Evolutionary conservation across 116 monocot species (phyloP).

Genomic region (Iris pallida): DNA sequence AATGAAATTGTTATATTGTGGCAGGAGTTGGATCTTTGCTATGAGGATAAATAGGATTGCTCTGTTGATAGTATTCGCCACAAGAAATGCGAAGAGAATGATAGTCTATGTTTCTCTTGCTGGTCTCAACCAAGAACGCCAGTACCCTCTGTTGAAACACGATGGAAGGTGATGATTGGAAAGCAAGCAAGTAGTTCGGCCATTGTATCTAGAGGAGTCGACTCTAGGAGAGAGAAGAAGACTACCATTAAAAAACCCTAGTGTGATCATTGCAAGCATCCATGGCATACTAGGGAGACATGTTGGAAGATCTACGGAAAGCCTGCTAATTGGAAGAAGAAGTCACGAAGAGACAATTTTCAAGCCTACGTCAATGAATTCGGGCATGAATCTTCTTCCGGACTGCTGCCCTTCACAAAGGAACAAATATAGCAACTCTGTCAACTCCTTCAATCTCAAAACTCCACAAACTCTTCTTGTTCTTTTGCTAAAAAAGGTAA

Average conservation of each 20-base stretch:
- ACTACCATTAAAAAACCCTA: background rate
- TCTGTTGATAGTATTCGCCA: too few relatives aligned
- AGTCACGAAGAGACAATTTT: background rate
- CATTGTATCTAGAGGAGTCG: too few relatives aligned
- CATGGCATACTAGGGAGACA: background rate
- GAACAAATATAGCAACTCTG: background rate
- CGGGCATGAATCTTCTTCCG: too few relatives aligned
- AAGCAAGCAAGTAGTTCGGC: too few relatives aligned
- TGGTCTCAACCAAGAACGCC: background rate
- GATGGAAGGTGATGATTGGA: background rate
- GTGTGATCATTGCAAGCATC: background rate
- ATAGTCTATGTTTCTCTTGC: too few relatives aligned
- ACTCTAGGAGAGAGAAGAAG: too few relatives aligned
- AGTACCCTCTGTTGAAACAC: background rate
- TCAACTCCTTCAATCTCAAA: background rate
- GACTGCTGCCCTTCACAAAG: background rate
- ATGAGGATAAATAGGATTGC: too few relatives aligned
- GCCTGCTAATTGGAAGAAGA: conserved; percentile 1
- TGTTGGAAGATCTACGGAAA: conserved; percentile 3
- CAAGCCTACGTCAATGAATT: background rate
- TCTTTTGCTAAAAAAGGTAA: background rate
- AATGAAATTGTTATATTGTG: too few relatives aligned
- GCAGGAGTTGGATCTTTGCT: too few relatives aligned
- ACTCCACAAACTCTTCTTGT: too few relatives aligned
- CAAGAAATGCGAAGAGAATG: too few relatives aligned